Percentiles rank a stretch among this genome's conserved stretches.
phyloP scores from a whole-genome alignment of 2,329 filamentous ascomycete species.

The Ceratocystis destructans region DNA sequence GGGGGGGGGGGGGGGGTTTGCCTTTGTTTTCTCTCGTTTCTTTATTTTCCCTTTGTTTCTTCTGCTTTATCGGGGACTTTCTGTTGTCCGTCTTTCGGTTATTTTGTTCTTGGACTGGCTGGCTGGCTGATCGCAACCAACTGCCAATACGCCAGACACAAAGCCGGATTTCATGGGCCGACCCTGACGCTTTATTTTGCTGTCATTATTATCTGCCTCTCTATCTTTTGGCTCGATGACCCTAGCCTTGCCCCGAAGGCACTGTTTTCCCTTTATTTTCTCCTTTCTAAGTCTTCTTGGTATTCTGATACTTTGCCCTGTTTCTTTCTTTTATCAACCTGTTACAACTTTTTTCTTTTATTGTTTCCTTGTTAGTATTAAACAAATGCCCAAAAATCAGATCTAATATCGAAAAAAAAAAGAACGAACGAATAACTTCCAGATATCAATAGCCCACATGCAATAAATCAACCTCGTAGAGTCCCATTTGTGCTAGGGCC shows the following conservation, averaged over 20 bases:
- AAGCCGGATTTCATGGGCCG: too few species aligned
- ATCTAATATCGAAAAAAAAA: neutral
- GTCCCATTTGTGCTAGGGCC: too few species aligned
- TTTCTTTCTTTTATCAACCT: too few species aligned
- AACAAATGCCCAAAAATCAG: neutral
- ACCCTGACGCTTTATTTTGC: too few species aligned
- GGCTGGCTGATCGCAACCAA: too few species aligned
- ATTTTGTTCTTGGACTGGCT: neutral
- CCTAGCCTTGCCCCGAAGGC: too few species aligned
- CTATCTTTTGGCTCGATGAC: too few species aligned
- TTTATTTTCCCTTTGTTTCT: neutral
- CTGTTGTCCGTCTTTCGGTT: neutral
- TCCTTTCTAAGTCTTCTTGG: neutral
- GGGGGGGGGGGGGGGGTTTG: neutral
- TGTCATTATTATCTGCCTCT: too few species aligned
- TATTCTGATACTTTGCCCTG: neutral
- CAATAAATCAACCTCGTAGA: too few species aligned
- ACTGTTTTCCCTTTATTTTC: neutral
- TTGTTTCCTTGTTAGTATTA: constrained; percentile 17
- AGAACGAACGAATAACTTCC: neutral
- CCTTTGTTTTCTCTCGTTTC: neutral
- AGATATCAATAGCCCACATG: too few species aligned
- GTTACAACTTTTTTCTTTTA: neutral
- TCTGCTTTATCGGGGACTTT: neutral
- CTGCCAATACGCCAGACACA: too few species aligned